Evolutionary conservation across 768 basidiomycete genomes (phyloP).

Genomic region (Tylopilus cervinicoccineus): DNA sequence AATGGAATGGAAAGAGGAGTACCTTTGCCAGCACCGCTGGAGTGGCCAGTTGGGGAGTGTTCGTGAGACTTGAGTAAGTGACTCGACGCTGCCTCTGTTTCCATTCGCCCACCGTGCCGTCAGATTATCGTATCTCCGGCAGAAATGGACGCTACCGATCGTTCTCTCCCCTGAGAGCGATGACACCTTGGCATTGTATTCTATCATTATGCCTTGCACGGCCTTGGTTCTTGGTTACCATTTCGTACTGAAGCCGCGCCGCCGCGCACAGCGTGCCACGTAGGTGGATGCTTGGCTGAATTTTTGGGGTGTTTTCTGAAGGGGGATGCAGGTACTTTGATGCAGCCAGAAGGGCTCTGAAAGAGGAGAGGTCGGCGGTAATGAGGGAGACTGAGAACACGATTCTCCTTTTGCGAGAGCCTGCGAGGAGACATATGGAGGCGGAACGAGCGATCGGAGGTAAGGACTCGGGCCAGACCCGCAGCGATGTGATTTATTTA

Average conservation of each 20-base stretch:
- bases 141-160: slow-evolving; percentile 55
- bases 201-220: slow-evolving; percentile 53
- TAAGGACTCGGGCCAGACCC: slow-evolving; percentile 29
- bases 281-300: slow-evolving; percentile 29
- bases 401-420: slow-evolving; percentile 58
- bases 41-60: slow-evolving; percentile 44
- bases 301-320: slow-evolving; percentile 16
- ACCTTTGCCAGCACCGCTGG: slow-evolving; percentile 44
- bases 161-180: slow-evolving; percentile 49
- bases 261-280: slow-evolving; percentile 50
- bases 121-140: slow-evolving; percentile 56
- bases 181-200: slow-evolving; percentile 44
- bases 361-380: slow-evolving; percentile 61
- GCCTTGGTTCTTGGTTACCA: slow-evolving; percentile 51
- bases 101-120: slow-evolving; percentile 13
- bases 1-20: slow-evolving; percentile 45
- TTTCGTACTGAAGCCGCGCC: slow-evolving; percentile 52
- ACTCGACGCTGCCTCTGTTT: slow-evolving; percentile 4
- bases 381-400: slow-evolving; percentile 63
- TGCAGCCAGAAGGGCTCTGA: slow-evolving; percentile 55
- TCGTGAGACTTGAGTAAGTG: slow-evolving; percentile 52
- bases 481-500: no score
- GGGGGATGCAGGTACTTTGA: slow-evolving; percentile 54
- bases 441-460: slow-evolving; percentile 67
- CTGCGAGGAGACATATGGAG: slow-evolving; percentile 58